Percentiles rank a stretch among this genome's conserved stretches.
phyloP scores from a whole-genome alignment of 2,329 filamentous ascomycete genomes.

The Aspergillus carbonarius region DNA sequence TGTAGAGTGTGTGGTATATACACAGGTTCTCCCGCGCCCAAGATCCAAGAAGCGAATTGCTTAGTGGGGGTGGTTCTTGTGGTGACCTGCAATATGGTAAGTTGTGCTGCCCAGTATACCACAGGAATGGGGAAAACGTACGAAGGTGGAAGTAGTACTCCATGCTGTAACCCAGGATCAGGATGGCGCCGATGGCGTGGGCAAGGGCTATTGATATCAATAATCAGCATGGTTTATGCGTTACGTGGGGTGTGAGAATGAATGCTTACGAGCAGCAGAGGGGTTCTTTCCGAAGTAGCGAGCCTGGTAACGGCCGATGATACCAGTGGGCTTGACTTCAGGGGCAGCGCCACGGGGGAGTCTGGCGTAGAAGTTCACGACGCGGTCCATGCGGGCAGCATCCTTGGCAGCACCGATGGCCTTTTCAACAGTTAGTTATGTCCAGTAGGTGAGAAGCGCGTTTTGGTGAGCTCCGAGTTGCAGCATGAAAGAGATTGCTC shows the following conservation, averaged over 20 bases:
- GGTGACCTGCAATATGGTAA: slow-evolving; percentile 68
- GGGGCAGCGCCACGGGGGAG: slow-evolving; percentile 91
- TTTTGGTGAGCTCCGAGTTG: slow-evolving; percentile 12
- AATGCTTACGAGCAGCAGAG: slow-evolving; percentile 76
- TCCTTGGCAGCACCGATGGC: slow-evolving; percentile 92
- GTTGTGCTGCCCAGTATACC: not conserved
- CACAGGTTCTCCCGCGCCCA: slow-evolving; percentile 33
- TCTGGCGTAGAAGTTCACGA: slow-evolving; percentile 98
- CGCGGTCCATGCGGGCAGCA: slow-evolving; percentile 95
- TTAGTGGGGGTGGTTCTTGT: slow-evolving; percentile 99
- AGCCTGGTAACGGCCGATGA: slow-evolving; percentile 82
- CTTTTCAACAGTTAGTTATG: slow-evolving; percentile 54
- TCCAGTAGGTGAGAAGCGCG: slow-evolving; percentile 2
- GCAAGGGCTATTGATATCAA: slow-evolving; percentile 67
- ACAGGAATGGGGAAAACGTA: slow-evolving; percentile 54
- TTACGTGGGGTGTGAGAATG: not conserved
- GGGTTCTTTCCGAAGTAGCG: slow-evolving; percentile 93
- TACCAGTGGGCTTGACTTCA: slow-evolving; percentile 74
- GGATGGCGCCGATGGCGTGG: slow-evolving; percentile 75
- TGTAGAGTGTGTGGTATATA: slow-evolving; percentile 42
- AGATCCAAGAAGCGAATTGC: slow-evolving; percentile 20
- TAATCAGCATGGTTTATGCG: not conserved
- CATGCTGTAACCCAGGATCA: slow-evolving; percentile 87
- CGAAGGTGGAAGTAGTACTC: slow-evolving; percentile 99
- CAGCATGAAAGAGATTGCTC: slow-evolving; percentile 25